Conservation (phyloP, 2,329 filamentous ascomycete species). For the Xylaria sp. region DNA sequence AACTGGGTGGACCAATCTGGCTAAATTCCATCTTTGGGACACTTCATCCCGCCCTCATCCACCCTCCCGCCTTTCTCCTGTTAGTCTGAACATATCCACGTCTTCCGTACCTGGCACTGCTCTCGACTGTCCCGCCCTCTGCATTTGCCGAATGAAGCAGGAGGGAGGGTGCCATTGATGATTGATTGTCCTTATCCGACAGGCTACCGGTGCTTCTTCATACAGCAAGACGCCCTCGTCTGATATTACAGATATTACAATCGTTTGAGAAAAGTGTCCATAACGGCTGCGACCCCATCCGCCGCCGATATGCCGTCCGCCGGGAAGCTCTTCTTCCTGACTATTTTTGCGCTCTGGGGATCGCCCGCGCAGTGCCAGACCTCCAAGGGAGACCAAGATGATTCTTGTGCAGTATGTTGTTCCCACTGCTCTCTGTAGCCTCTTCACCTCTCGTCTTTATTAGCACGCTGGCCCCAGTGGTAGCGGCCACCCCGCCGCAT, state of each 20-base stretch:
- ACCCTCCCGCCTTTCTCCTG: not conserved
- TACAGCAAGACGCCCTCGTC: slow-evolving; percentile 12
- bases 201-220: slow-evolving; percentile 23
- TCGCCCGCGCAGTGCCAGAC: slow-evolving; percentile 59
- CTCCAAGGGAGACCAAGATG: slow-evolving; percentile 54
- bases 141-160: slow-evolving; percentile 40
- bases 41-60: slow-evolving; percentile 17
- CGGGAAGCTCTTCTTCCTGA: slow-evolving; percentile 65
- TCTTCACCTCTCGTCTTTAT: slow-evolving; percentile 30
- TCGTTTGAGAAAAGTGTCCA: slow-evolving; percentile 35
- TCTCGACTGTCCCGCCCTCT: slow-evolving; percentile 18
- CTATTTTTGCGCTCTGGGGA: slow-evolving; percentile 66
- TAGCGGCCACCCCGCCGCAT: slow-evolving; percentile 39
- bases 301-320: slow-evolving; percentile 62
- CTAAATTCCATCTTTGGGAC: slow-evolving; percentile 37
- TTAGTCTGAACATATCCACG: not conserved
- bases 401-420: slow-evolving; percentile 63
- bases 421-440: slow-evolving; percentile 40
- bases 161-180: slow-evolving; percentile 30
- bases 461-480: slow-evolving; percentile 41
- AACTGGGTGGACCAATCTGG: slow-evolving; percentile 34
- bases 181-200: not conserved
- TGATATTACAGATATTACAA: slow-evolving; percentile 5
- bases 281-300: slow-evolving; percentile 36
- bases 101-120: not conserved